Conservation (phyloP, 225 moss, liverwort and hornwort genomes). For the Rhytidiadelphus loreus region DNA sequence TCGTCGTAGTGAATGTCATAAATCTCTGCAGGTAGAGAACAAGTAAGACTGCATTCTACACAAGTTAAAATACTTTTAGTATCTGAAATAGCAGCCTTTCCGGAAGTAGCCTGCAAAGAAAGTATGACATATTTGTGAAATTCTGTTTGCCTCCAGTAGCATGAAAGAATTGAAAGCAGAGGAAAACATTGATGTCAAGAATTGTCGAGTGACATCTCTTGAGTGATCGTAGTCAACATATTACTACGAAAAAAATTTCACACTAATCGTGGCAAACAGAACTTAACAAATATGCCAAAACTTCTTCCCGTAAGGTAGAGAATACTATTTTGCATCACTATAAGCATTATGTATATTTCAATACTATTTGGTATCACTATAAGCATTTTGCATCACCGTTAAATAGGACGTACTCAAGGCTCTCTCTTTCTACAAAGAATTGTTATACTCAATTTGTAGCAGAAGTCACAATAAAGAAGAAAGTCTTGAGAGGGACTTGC, state of each 20-base stretch:
- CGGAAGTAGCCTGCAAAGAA: not conserved
- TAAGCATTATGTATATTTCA: too few relatives aligned
- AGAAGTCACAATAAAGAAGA: not conserved
- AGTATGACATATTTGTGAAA: not conserved
- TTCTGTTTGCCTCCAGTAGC: not conserved
- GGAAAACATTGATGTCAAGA: not conserved
- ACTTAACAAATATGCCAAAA: not conserved
- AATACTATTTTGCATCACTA: not conserved
- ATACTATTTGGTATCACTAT: not conserved
- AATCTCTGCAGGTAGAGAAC: not conserved
- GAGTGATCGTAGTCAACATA: not conserved
- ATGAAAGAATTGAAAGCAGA: not conserved
- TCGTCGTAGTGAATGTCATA: not conserved
- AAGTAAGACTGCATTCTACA: not conserved
- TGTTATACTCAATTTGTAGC: not conserved
- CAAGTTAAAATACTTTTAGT: not conserved
- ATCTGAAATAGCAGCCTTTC: not conserved
- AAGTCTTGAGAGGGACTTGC: not conserved
- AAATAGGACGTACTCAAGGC: not conserved
- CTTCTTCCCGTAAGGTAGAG: not conserved
- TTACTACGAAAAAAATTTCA: not conserved
- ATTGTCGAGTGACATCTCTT: not conserved
- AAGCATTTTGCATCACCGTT: not conserved
- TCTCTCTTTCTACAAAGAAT: not conserved
- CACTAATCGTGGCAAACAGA: not conserved